These are phyloP conservation scores for Apiotrichum veenhuisii DNA, from an alignment of 1,284 basidiomycete genomes.

Conservation along the genomic window DNA sequence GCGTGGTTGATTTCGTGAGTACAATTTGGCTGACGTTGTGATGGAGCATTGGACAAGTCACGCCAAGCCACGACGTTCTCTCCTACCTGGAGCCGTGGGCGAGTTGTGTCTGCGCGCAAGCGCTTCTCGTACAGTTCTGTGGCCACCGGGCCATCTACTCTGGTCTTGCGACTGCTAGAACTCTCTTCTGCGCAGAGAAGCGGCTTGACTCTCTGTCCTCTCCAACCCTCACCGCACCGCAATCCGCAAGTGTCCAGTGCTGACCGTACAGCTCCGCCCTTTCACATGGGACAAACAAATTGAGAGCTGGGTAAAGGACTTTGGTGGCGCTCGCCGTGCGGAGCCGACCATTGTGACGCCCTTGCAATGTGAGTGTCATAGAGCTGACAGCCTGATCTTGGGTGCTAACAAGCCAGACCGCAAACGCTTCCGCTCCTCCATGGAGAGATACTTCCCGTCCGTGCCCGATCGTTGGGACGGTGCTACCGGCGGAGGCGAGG, in stretches of 20 bases:
- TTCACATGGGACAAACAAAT: constrained; percentile 82
- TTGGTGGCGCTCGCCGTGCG: constrained; percentile 71
- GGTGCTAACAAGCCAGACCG: constrained; percentile 52
- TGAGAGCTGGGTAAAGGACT: constrained; percentile 95
- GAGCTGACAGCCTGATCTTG: too few species aligned
- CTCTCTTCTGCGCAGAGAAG: too few species aligned
- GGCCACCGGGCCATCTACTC: too few species aligned
- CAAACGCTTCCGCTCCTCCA: constrained; percentile 80
- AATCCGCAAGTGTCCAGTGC: too few species aligned
- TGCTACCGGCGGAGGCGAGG: not conserved
- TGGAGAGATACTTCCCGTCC: constrained; percentile 77
- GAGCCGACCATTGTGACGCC: constrained; percentile 88
- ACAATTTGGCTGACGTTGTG: too few species aligned
- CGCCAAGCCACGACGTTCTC: too few species aligned
- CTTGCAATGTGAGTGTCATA: constrained; percentile 42
- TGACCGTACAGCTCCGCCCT: constrained; percentile 8
- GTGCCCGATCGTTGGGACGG: constrained; percentile 46
- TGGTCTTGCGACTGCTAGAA: not conserved
- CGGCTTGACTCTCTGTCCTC: too few species aligned
- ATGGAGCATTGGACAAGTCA: too few species aligned
- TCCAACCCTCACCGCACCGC: too few species aligned
- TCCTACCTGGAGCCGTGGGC: too few species aligned
- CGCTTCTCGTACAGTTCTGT: too few species aligned
- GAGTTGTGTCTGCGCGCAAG: too few species aligned
- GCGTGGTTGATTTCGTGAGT: constrained; percentile 70